Percentiles rank a stretch among this genome's conserved stretches.
These are phyloP conservation scores for Podospora australis DNA, from an alignment of 495 filamentous ascomycete genomes.

Conservation along the genomic window DNA sequence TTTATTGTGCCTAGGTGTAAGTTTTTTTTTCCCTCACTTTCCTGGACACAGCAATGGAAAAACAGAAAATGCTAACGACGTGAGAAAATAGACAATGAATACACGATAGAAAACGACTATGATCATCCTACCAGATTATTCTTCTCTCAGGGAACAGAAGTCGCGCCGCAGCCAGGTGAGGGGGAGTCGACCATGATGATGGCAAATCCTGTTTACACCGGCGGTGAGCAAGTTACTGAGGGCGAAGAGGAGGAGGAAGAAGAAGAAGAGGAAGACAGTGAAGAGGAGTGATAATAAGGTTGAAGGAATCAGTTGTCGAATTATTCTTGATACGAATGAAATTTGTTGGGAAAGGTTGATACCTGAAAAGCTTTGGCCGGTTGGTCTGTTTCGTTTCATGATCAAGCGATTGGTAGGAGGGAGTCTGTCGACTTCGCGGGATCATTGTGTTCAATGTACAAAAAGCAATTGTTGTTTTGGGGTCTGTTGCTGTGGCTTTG, in stretches of 20 bases:
- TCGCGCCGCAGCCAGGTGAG: conserved; percentile 12
- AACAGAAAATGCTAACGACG: neutral
- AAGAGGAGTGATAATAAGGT: conserved; percentile 2
- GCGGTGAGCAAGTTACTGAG: conserved; percentile 2
- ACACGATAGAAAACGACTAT: conserved; percentile 71
- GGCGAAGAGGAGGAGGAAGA: conserved; percentile 8
- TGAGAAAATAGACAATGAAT: conserved; percentile 66
- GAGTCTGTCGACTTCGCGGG: no score
- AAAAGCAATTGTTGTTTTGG: no score
- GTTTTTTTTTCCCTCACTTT: conserved; percentile 26
- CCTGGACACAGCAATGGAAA: neutral
- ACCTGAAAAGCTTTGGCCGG: no score
- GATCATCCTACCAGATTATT: conserved; percentile 65
- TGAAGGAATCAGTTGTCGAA: no score
- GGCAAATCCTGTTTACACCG: neutral
- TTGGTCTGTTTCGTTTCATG: no score
- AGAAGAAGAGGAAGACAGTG: conserved; percentile 6
- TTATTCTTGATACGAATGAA: no score
- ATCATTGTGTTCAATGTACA: no score
- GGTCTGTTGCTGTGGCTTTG: no score
- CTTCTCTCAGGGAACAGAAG: conserved; percentile 75
- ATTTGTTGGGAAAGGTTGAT: no score
- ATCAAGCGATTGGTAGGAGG: no score
- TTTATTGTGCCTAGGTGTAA: conserved; percentile 92
- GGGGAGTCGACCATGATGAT: neutral